Evolutionary conservation across 2,329 filamentous ascomycete species (phyloP).

Genomic region (Fonsecaea pugnacius): DNA sequence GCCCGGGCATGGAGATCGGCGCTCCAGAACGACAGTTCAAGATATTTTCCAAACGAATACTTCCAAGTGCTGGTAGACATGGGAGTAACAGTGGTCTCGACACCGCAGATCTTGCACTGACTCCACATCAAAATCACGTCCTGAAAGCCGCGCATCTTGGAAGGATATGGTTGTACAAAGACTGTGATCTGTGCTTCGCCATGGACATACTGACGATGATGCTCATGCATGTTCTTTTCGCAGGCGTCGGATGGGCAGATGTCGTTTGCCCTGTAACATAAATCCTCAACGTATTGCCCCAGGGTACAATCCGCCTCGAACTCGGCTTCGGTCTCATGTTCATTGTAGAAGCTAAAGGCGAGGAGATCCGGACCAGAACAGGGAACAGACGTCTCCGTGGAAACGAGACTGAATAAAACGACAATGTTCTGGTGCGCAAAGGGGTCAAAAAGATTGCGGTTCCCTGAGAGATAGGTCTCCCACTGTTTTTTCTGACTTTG

Average conservation of each 20-base stretch:
- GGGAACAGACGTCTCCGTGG: slow-evolving; percentile 89
- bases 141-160: slow-evolving; percentile 66
- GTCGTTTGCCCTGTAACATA: slow-evolving; percentile 76
- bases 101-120: slow-evolving; percentile 87
- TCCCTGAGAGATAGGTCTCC: slow-evolving; percentile 91
- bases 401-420: slow-evolving; percentile 90
- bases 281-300: slow-evolving; percentile 91
- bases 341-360: slow-evolving; percentile 89
- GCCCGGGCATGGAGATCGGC: slow-evolving; percentile 75
- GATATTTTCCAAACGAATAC: slow-evolving; percentile 97
- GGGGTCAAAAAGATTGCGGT: slow-evolving; percentile 87
- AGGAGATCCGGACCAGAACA: slow-evolving; percentile 91
- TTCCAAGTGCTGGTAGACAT: slow-evolving; percentile 98
- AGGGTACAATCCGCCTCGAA: slow-evolving; percentile 85
- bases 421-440: slow-evolving; percentile 96
- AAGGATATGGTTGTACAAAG: slow-evolving; percentile 76
- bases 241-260: slow-evolving; percentile 83
- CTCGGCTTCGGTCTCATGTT: slow-evolving; percentile 72
- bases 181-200: slow-evolving; percentile 92
- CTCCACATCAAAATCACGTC: slow-evolving; percentile 97
- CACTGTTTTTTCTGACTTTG: slow-evolving; percentile 92
- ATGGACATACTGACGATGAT: slow-evolving; percentile 96
- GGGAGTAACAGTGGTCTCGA: slow-evolving; percentile 82
- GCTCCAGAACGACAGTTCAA: slow-evolving; percentile 98
- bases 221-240: slow-evolving; percentile 84